Percentiles rank a stretch among this genome's conserved stretches.
Conservation (phyloP, 2,329 filamentous ascomycete species). For the Colletotrichum trifolii region DNA sequence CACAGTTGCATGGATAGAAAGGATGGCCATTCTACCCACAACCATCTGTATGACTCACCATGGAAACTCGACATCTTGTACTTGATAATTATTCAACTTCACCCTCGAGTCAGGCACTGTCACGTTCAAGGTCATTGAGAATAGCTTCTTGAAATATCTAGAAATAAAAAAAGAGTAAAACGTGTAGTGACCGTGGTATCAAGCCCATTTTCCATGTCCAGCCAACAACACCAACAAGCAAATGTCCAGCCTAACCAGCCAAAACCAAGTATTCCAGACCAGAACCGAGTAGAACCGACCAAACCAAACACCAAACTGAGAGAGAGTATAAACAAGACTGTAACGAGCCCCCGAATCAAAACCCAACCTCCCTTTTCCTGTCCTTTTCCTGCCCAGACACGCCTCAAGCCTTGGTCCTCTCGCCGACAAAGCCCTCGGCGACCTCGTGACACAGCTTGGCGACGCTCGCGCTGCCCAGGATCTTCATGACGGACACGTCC, state of each 20-base stretch:
- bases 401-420: conserved; percentile 3
- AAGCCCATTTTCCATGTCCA: not conserved
- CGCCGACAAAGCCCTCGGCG: conserved; percentile 16
- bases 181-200: conserved; percentile 14
- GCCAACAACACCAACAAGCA: not conserved
- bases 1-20: no score
- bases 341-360: not conserved
- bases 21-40: no score
- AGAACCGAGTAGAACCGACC: not conserved
- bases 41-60: no score
- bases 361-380: not conserved
- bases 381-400: not conserved
- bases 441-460: conserved; percentile 35
- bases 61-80: no score
- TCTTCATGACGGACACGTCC: conserved; percentile 58
- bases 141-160: not conserved
- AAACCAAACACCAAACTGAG: no score
- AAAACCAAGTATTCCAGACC: not conserved
- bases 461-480: conserved; percentile 49
- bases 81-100: no score
- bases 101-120: not conserved
- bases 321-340: not conserved
- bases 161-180: not conserved
- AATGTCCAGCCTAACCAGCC: not conserved
- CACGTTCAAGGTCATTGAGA: not conserved